Evolutionary conservation across 331 rosid species (phyloP), one percentile per base, ranked within the genome.

Genomic region (Pyrus hybrid): DNA sequence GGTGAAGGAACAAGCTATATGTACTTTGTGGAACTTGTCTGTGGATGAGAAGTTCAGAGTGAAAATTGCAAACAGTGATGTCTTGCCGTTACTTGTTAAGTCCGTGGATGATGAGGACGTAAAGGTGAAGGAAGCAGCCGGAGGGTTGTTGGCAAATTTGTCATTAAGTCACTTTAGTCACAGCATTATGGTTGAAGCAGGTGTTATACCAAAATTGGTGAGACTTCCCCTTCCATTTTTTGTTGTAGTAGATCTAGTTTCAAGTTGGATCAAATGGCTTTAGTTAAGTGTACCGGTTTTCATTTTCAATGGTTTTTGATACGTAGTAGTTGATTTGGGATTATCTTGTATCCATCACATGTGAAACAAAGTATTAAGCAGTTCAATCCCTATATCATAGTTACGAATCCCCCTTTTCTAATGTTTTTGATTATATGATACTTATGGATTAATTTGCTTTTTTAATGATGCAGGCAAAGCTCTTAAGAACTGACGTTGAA

Each of bases 1-100:
- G 98, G 91, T 90, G 82, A 91, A 88, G 87, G 91, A 82, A 84
- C 97, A 90, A 79, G 85, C 93, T 89, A 18, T 93, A 79, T 76
- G 83, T 76, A 81, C 87, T 11, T 77, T 93, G 63, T 88, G 94
- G 93, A 93, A 91, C 87, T 88, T 93, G 87, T 88, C 93, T 45
- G 90, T 85, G 13, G 93, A 93, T 43, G 93, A 87, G 83, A 90
- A 93, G 83, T 84, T 87, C 71, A 77, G 93, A 72, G 61, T 28
- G 28, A 87, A 86, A 77, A 80, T 93, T 76, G 84, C 86, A 3
- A 80, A 83, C 66, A 53, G 76, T 67, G 94, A 93, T 37, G 60
- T 81, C 56, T 74, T 91, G 45, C 87, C 89, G 3, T 80, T 93
- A 79, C 83, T 87, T 75, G 81, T 87, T 65, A 89, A 87, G 86